A percentile compares a stretch with the other conserved stretches of the same genome.
Evolutionary conservation across 2,329 filamentous ascomycete genomes (phyloP).

Genomic region (Lecanoromycetidae sp.): DNA sequence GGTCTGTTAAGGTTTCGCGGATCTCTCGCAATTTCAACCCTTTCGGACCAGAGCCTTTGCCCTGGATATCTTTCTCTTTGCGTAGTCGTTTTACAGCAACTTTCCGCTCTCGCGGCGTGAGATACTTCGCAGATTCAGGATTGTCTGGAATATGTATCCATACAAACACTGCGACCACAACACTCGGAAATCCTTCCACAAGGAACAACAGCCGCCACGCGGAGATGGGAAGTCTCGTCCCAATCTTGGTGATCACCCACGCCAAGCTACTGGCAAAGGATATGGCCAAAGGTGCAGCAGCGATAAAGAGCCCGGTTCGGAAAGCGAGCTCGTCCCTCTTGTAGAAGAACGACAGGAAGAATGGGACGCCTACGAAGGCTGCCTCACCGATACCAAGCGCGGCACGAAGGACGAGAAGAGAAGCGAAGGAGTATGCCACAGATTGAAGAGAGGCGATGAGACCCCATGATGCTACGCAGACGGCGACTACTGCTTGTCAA

Average conservation of each 20-base stretch:
- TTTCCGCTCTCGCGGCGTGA: conserved; percentile 40
- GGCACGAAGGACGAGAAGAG: conserved; percentile 13
- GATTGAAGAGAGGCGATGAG: conserved; percentile 63
- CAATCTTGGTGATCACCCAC: conserved; percentile 57
- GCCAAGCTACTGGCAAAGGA: conserved; percentile 67
- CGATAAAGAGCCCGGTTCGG: conserved; percentile 75
- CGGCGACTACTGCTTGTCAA: conserved; percentile 29
- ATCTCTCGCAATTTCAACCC: conserved; percentile 31
- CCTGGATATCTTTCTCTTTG: conserved; percentile 39
- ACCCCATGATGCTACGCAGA: conserved; percentile 65
- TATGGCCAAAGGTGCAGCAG: conserved; percentile 51
- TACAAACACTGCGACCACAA: conserved; percentile 42
- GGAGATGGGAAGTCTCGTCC: conserved; percentile 53
- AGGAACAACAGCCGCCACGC: conserved; percentile 55
- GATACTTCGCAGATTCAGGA: conserved; percentile 40
- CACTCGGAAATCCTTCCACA: conserved; percentile 51
- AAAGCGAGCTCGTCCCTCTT: conserved; percentile 63
- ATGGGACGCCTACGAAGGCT: conserved; percentile 52
- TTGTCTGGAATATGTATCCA: conserved; percentile 46
- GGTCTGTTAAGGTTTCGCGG: conserved; percentile 12
- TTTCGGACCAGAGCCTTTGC: conserved; percentile 25
- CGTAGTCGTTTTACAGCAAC: conserved; percentile 35
- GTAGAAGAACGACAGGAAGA: conserved; percentile 54
- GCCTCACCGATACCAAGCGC: conserved; percentile 38
- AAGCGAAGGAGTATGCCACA: conserved; percentile 48